phyloP scores from a whole-genome alignment of 208 protist genomes.

The Acanthamoeba lenticulata region DNA sequence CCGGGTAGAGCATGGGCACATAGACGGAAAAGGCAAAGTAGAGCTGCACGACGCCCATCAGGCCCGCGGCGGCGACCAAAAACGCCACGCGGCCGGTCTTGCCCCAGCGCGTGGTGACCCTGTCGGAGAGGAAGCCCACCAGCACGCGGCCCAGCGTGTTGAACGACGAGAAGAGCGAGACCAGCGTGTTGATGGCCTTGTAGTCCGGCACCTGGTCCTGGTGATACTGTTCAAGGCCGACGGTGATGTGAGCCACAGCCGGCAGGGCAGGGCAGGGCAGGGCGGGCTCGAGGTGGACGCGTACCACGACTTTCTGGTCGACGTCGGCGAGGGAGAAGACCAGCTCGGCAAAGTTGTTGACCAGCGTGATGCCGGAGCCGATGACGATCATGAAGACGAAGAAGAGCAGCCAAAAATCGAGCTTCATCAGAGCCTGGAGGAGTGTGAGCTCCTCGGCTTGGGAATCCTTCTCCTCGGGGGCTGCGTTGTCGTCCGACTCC shows the following conservation, averaged over 20 bases:
- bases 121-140: constrained; percentile 38
- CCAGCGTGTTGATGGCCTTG: constrained; percentile 32
- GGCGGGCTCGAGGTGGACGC: background rate
- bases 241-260: background rate
- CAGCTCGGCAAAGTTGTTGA: constrained; percentile 63
- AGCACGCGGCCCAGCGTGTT: constrained; percentile 44
- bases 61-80: background rate
- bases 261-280: background rate
- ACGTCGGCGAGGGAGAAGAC: constrained; percentile 5
- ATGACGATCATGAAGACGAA: background rate
- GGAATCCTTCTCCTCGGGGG: background rate
- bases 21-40: constrained; percentile 10
- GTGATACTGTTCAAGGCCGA: background rate
- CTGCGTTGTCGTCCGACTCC: background rate
- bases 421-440: background rate
- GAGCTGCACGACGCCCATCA: background rate
- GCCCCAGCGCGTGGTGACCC: constrained; percentile 1
- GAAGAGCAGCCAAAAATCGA: constrained; percentile 43
- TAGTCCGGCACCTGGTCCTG: background rate
- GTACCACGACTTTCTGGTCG: background rate
- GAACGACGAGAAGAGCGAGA: constrained; percentile 50
- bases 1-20: constrained; percentile 37
- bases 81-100: background rate
- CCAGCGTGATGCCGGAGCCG: constrained; percentile 21
- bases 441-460: background rate